Evolutionary conservation across 2,329 filamentous ascomycete species (phyloP).

Genomic region (Hortaea werneckii): DNA sequence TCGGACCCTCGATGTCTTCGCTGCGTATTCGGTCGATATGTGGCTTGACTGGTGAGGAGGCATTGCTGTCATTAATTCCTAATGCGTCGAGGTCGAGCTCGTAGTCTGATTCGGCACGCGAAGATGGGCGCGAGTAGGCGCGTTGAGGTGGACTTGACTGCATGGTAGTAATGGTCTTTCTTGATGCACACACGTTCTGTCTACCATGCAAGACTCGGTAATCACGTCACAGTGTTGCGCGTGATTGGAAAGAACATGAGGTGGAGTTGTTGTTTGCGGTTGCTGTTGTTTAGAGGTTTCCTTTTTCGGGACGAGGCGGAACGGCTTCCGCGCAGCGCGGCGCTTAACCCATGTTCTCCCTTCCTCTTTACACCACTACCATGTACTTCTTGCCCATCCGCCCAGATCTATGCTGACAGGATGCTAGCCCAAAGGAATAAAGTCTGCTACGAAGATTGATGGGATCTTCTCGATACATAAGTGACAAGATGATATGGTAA

Average conservation of each 20-base stretch:
- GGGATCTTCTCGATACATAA: too few relatives aligned
- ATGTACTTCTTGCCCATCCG: too few relatives aligned
- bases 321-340: too few relatives aligned
- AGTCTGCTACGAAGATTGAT: too few relatives aligned
- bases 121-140: conserved; percentile 14
- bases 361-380: too few relatives aligned
- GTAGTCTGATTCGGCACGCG: conserved; percentile 20
- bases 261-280: neutral
- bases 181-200: too few relatives aligned
- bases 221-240: neutral
- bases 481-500: too few relatives aligned
- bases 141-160: conserved; percentile 21
- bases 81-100: conserved; percentile 25
- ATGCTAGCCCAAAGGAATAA: too few relatives aligned
- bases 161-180: conserved; percentile 9
- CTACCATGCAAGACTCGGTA: neutral
- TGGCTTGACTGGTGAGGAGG: conserved; percentile 13
- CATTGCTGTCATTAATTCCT: conserved; percentile 15
- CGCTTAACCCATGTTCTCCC: too few relatives aligned
- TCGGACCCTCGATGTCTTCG: conserved; percentile 29
- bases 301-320: neutral
- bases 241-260: neutral
- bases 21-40: conserved; percentile 21
- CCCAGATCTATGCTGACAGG: too few relatives aligned
- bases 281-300: neutral